Conservation (phyloP, 192 early-diverging fungal species). For the Dimargaris xerosporica region DNA sequence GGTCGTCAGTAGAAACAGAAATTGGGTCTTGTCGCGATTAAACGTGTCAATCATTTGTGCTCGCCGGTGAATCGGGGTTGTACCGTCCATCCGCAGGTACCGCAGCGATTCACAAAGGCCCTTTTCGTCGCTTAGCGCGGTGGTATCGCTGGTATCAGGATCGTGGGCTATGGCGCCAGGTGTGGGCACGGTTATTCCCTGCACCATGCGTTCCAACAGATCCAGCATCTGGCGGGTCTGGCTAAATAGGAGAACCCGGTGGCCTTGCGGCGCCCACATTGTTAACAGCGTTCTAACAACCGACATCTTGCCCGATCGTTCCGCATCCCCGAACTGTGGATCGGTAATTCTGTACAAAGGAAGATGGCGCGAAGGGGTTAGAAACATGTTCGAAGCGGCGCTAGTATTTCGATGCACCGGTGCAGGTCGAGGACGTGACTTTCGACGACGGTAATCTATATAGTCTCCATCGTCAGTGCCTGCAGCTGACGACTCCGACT, state of each 20-base stretch:
- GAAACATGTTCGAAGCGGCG: not conserved
- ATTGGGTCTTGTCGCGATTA: constrained; percentile 53
- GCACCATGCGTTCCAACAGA: constrained; percentile 70
- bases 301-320: constrained; percentile 73
- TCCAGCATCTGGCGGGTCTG: constrained; percentile 93
- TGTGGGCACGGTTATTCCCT: constrained; percentile 9
- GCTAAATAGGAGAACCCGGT: constrained; percentile 80
- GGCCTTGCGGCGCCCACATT: constrained; percentile 74
- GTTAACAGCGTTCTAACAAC: constrained; percentile 70
- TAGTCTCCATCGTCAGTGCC: not conserved
- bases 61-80: constrained; percentile 77
- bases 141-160: not conserved
- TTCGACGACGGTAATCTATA: too few relatives aligned
- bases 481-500: not conserved
- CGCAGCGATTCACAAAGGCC: constrained; percentile 24
- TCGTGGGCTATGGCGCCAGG: not conserved
- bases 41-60: constrained; percentile 77
- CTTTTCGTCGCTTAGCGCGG: not conserved
- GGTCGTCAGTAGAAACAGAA: constrained; percentile 91
- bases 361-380: not conserved
- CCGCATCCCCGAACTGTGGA: constrained; percentile 42
- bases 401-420: too few relatives aligned
- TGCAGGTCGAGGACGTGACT: too few relatives aligned
- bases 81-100: constrained; percentile 91
- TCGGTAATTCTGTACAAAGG: too few relatives aligned